Conservation (phyloP, 192 early-diverging fungal species). For the Umbelopsis sp. region DNA sequence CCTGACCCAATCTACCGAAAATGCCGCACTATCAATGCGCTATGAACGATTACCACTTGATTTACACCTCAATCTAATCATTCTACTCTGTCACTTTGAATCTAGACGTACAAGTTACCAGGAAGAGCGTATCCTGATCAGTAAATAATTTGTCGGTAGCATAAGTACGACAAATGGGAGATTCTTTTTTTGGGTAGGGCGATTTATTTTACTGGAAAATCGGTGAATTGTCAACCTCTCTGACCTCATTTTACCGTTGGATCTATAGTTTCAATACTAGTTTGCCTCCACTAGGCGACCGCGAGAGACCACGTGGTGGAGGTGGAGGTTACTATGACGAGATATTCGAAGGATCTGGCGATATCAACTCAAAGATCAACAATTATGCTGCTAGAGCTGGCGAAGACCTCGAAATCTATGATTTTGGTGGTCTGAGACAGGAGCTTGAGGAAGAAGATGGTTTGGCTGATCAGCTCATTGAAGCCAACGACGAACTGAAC, state of each 20-base stretch:
- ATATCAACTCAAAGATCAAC: background rate
- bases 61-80: background rate
- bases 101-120: background rate
- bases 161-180: slow-evolving; percentile 19
- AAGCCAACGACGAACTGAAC: slow-evolving; percentile 71
- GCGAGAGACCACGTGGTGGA: slow-evolving; percentile 35
- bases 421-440: slow-evolving; percentile 46
- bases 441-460: slow-evolving; percentile 53
- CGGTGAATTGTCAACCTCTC: too few relatives aligned
- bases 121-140: background rate
- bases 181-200: slow-evolving; percentile 32
- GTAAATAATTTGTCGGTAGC: slow-evolving; percentile 1
- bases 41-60: background rate
- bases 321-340: slow-evolving; percentile 31
- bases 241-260: too few relatives aligned
- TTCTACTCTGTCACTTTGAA: background rate
- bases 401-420: slow-evolving; percentile 65
- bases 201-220: background rate
- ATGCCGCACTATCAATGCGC: background rate
- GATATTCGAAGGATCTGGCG: background rate
- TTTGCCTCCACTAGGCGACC: slow-evolving; percentile 47
- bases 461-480: slow-evolving; percentile 60
- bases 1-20: too few relatives aligned
- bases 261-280: slow-evolving; percentile 58
- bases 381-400: slow-evolving; percentile 37